Evolutionary conservation across 1,139 yeast species (phyloP), one percentile per base, ranked within the genome.

Genomic region (Blastobotrys proliferans): DNA sequence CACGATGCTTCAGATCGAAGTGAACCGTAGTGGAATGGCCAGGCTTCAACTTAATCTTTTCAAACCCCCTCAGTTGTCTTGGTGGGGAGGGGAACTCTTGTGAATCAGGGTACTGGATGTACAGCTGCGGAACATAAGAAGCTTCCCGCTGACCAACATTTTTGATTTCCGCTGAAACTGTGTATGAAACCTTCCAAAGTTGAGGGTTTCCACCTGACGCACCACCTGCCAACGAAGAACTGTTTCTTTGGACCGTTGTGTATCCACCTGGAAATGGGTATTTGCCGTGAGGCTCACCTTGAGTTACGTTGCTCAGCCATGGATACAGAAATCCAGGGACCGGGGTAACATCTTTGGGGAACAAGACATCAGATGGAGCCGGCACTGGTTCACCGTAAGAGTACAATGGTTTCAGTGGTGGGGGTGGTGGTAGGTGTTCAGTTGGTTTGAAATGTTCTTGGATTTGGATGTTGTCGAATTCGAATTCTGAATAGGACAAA

Each of bases 51-150:
- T 65, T 69, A 1, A 76, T 73, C 59, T 79, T 80, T 39, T 77
- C 82, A 55, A 78, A 76, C 1, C 84, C 85, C 51, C 83, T 68
- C 48, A 79, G 68, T 30, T 73, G 71, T 50, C 71, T 69, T 3
- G 73, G 72, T 10, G 82, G 79, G 16, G 79, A 59, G 27, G 62
- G 62, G 38, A 57, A 54, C 30, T 35, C 14, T 60, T 61, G 45
- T 55, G 57, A 33, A 68, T 68, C 53, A 10, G 84, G 84, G 45
- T 73, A 71, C 46, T 76, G 80, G 45, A 79, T 63, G 56, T 78
- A 80, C 46, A 79, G 60, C 54, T 80, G 83, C 13, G 74, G 73
- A 20, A 75, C 83, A 49, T 68, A 71, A 53, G 79, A 72, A 0
- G 83, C 84, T 31, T 64, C 66, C 31, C 58, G 55, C 19, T 68